Evolutionary conservation across 352 stramenopile species (phyloP), one percentile per base, ranked within the genome.

Genomic region (Blastocystis sp.): DNA sequence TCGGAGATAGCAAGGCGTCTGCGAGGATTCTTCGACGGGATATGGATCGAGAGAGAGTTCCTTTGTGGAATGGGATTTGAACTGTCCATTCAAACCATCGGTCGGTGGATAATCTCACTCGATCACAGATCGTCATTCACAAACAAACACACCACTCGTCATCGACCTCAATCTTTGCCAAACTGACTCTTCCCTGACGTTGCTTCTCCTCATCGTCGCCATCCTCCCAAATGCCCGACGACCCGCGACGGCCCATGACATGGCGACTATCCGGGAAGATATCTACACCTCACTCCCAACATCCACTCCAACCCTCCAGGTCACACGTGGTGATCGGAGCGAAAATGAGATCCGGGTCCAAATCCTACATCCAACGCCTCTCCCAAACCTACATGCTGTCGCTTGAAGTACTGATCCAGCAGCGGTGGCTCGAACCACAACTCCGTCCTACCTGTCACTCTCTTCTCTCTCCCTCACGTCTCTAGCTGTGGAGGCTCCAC

Each of bases 201-300:
- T 76, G 7, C 11, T 40, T 72, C 29, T 40, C 7, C 59, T 40
- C 24, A 49, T 48, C 34, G 8, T 32, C 32, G 18, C 51, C 64
- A 34, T 76, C 36, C 11, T 76, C 64, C 64, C 64, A 76, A 29
- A 53, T 76, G 8, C 64, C 64, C 11, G 64, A 76, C 6, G 64
- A 76, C 21, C 64, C 64, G 8, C 64, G 38, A 0, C 24, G 6
- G 8, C 29, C 21, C 21, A 18, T 36, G 4, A 76, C 36, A 54
- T 56, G 64, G 9, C 34, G 14, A 29, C 51, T 27, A 18, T 56
- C 44, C 6, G 64, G 64, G 42, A 76, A 76, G 38, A 76, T 76
- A 51, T 76, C 64, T 76, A 56, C 7, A 14, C 27, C 38, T 49
- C 18, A 76, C 18, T 27, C 44, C 21, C 18, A 18, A 11, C 59